Base-by-base conservation (phyloP, 352 stramenopile species). In the Pseudoperonospora humuli region DNA sequence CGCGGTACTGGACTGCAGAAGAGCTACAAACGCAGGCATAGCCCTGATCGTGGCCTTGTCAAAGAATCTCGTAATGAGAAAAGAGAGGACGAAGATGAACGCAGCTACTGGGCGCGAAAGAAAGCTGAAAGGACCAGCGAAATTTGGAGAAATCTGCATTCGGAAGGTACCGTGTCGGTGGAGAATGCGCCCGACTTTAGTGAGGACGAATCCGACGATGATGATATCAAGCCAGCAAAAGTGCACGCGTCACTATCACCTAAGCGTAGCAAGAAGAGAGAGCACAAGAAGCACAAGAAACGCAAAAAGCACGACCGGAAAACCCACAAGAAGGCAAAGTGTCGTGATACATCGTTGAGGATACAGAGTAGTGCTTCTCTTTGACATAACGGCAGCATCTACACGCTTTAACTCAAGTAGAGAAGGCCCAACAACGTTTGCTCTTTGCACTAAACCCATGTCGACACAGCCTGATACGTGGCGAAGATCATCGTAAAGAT, bases 401-500 rank as follows among this genome's bases (percentile, higher is more conserved):
- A 42, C 41, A 17, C 52, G 43, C 32, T 45, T 54, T 50, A 49
- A 48, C 51, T 33, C 41, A 54, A 43, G 39, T 48, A 47, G n/a
- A 53, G 44, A 36, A 53, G 35, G 41, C 32, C 27, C 11, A 26
- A 23, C n/a, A n/a, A 57, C 50, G 31, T 35, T 38, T 39, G 26
- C 55, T 51, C 28, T 42, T 46, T 17, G 24, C 6, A 7, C 32
- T 54, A 81, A 32, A 52, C 54, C 69, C 69, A 81, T 23, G 69
- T 81, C 5, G 64, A 48, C 11, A 76, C 18, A 14, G 69, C 69
- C 35, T 81, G 69, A 50, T 74, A 81, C 9, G 69, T 71, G 7
- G 69, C 73, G 31, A 82, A 85, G 13, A 73, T 17, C 64, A 85
- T 83, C 3, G 73, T 85, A 44, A 78, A 71, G 19, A 60, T 19